Percentiles rank a stretch among this genome's conserved stretches.
These are phyloP conservation scores for Coemansia furcata DNA, from an alignment of 192 early-diverging fungal species.

Conservation along the genomic window DNA sequence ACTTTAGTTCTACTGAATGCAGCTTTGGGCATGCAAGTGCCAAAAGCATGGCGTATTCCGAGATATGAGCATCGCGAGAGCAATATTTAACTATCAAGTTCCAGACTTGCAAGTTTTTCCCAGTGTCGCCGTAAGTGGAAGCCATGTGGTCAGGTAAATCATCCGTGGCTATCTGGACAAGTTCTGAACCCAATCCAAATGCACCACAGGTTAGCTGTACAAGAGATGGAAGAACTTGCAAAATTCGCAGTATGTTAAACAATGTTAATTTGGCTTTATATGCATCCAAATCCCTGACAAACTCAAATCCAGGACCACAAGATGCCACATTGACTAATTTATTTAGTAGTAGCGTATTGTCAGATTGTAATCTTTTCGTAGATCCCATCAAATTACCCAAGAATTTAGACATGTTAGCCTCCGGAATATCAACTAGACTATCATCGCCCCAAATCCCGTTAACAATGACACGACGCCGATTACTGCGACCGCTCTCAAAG, in stretches of 20 bases:
- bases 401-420: background rate
- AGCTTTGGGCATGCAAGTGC: background rate
- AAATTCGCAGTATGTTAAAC: background rate
- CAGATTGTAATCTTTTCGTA: background rate
- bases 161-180: background rate
- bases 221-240: background rate
- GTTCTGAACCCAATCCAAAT: background rate
- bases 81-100: background rate
- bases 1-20: background rate
- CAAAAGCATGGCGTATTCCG: background rate
- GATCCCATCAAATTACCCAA: background rate
- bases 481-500: background rate
- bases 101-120: background rate
- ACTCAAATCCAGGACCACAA: background rate
- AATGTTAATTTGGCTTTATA: background rate
- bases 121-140: background rate
- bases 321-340: background rate
- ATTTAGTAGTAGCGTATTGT: background rate
- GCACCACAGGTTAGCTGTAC: background rate
- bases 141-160: background rate
- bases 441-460: background rate
- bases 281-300: background rate
- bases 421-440: background rate
- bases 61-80: background rate
- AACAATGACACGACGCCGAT: background rate